Evolutionary conservation across 179 eudicot species (phyloP).

Genomic region (Silene vulgaris): DNA sequence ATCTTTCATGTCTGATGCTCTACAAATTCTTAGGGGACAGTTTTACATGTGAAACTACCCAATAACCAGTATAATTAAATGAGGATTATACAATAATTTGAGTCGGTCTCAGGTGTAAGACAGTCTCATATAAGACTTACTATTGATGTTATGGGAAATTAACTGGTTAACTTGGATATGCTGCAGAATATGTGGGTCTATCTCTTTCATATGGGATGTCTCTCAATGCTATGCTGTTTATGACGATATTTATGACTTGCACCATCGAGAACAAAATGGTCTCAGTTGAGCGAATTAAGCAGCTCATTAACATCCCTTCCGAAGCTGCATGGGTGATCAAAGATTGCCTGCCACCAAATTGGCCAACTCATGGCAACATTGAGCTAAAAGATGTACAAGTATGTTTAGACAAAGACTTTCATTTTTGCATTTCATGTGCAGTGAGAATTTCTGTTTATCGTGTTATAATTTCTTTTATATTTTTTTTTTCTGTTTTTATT

Average conservation of each 20-base stretch:
- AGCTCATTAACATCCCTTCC: conserved; percentile 58
- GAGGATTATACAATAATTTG: no score
- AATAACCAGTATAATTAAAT: no score
- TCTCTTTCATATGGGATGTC: conserved; percentile 75
- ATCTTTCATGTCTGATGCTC: no score
- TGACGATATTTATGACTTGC: conserved; percentile 71
- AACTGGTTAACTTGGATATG: conserved; percentile 14
- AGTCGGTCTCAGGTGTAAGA: no score
- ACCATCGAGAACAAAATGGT: conserved; percentile 82
- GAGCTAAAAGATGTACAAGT: conserved; percentile 65
- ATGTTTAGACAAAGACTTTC: neutral
- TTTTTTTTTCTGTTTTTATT: neutral
- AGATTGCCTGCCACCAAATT: conserved; percentile 51
- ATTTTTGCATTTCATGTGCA: no score
- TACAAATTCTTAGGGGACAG: no score
- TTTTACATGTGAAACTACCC: neutral
- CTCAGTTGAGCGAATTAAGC: conserved; percentile 80
- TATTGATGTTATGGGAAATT: neutral
- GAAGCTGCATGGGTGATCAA: conserved; percentile 73
- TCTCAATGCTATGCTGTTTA: conserved; percentile 57
- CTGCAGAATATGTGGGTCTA: conserved; percentile 66
- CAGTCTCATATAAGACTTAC: neutral
- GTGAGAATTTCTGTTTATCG: no score
- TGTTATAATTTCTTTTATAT: neutral
- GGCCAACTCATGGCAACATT: conserved; percentile 69